Conservation (phyloP, 202 grass and related monocot genomes). For the Cymbopogon flexuosus region DNA sequence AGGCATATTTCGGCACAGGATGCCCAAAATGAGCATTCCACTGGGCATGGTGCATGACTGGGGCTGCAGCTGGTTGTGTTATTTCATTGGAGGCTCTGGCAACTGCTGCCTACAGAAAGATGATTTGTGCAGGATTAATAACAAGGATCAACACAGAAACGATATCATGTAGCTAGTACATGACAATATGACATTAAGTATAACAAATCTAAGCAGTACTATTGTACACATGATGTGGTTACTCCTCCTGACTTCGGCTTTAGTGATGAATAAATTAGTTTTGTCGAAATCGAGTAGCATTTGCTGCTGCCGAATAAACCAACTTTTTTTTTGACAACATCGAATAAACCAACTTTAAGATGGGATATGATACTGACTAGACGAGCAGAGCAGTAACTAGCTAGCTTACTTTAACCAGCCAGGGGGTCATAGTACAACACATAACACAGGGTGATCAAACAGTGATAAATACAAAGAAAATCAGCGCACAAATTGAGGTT, state of each 20-base stretch:
- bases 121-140: neutral
- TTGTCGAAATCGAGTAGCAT: no score
- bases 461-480: neutral
- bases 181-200: slow-evolving; percentile 9
- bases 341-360: no score
- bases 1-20: slow-evolving; percentile 30
- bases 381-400: no score
- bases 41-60: slow-evolving; percentile 37
- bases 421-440: neutral
- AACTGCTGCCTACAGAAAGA: slow-evolving; percentile 31
- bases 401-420: no score
- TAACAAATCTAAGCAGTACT: neutral
- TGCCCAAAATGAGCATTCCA: slow-evolving; percentile 59
- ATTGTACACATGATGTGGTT: neutral
- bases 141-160: neutral
- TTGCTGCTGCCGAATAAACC: no score
- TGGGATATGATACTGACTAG: no score
- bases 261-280: no score
- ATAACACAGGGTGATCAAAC: no score
- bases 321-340: no score
- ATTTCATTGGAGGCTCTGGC: slow-evolving; percentile 38
- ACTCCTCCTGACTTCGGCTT: no score
- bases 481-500: neutral
- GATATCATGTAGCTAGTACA: neutral
- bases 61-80: slow-evolving; percentile 20